phyloP scores from a whole-genome alignment of 768 basidiomycete genomes.

The Hygrocybe punicea region DNA sequence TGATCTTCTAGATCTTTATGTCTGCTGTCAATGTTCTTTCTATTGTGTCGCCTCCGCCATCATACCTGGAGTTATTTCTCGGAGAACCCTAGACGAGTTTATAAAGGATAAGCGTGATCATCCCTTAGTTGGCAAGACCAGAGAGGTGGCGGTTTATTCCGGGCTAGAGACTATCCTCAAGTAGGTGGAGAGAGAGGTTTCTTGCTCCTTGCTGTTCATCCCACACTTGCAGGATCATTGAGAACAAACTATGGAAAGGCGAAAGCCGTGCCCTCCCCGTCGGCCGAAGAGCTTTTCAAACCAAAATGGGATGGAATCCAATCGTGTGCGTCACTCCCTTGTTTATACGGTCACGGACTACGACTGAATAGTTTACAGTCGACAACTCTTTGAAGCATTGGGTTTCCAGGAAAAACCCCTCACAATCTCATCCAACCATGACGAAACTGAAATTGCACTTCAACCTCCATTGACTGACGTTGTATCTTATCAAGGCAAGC shows the following conservation, averaged over 20 bases:
- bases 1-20: conserved; percentile 68
- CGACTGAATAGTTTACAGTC: not conserved
- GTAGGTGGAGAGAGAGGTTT: conserved; percentile 40
- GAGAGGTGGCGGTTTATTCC: conserved; percentile 51
- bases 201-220: not conserved
- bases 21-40: conserved; percentile 81
- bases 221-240: conserved; percentile 46
- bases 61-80: conserved; percentile 71
- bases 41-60: conserved; percentile 67
- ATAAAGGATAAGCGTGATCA: conserved; percentile 56
- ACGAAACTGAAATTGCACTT: conserved; percentile 44
- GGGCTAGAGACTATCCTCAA: conserved; percentile 64
- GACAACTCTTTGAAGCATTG: conserved; percentile 29
- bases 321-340: conserved; percentile 46
- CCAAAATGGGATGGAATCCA: conserved; percentile 64
- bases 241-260: conserved; percentile 72
- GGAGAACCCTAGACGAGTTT: conserved; percentile 60
- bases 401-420: conserved; percentile 46
- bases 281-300: conserved; percentile 51
- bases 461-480: conserved; percentile 55
- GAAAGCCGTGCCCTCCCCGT: conserved; percentile 59
- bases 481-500: conserved; percentile 42
- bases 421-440: conserved; percentile 26
- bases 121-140: conserved; percentile 53
- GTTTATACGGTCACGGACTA: not conserved